Evolutionary conservation across 306 rosid species (phyloP).

Genomic region (Albizia julibrissin): DNA sequence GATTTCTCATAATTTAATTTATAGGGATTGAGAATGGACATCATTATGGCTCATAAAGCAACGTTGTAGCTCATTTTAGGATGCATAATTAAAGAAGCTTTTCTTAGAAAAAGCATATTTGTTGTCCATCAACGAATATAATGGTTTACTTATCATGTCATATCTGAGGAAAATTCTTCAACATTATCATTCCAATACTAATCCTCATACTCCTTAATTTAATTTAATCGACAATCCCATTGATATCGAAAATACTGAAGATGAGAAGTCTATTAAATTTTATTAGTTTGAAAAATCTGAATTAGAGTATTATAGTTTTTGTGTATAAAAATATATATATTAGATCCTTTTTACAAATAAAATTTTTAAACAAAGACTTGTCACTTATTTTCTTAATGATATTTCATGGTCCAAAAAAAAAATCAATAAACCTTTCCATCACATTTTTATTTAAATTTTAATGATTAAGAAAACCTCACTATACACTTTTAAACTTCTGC

Average conservation of each 20-base stretch:
- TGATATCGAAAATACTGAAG: too few species aligned
- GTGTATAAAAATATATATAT: too few species aligned
- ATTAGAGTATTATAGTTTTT: too few species aligned
- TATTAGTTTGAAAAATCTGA: too few species aligned
- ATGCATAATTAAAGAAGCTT: constrained; percentile 31
- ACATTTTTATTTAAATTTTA: too few species aligned
- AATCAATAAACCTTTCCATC: neutral
- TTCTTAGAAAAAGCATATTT: constrained; percentile 1
- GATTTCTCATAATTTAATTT: constrained; percentile 16
- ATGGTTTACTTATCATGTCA: neutral
- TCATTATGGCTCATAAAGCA: constrained; percentile 46
- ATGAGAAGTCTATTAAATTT: too few species aligned
- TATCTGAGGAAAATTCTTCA: neutral
- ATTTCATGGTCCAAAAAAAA: too few species aligned
- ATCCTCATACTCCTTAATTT: neutral
- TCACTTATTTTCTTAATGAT: too few species aligned
- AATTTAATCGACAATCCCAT: neutral
- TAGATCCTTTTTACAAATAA: too few species aligned
- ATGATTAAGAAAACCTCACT: too few species aligned
- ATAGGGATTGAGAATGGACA: constrained; percentile 39
- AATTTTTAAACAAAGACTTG: too few species aligned
- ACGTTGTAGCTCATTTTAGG: constrained; percentile 38
- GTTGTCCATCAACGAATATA: neutral
- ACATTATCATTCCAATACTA: neutral
- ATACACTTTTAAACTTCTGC: neutral